A percentile compares a stretch with the other conserved stretches of the same genome.
Evolutionary conservation across 148 eudicot species (phyloP).

Genomic region (Selenicereus undatus): DNA sequence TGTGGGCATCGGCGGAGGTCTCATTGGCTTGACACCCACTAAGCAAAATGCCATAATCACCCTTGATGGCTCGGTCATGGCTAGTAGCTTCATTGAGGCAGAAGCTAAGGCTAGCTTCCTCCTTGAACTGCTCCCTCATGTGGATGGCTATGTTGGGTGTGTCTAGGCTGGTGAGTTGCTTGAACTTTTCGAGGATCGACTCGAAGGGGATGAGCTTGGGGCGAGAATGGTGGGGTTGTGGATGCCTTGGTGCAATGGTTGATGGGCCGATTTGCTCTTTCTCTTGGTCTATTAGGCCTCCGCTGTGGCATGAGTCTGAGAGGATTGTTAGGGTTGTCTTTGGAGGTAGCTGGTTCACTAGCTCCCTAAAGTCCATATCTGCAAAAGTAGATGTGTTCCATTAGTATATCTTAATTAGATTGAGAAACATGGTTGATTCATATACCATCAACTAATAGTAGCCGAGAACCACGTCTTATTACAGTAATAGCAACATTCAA

Average conservation of each 20-base stretch:
- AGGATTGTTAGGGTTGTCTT: constrained; percentile 72
- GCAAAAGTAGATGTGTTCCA: constrained; percentile 1
- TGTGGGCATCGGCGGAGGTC: constrained; percentile 44
- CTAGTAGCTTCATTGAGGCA: not conserved
- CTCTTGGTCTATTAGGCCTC: constrained; percentile 74
- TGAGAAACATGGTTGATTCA: no score
- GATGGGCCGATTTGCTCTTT: constrained; percentile 87
- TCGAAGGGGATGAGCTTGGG: constrained; percentile 41
- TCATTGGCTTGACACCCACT: constrained; percentile 66
- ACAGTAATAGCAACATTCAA: no score
- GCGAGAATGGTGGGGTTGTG: not conserved
- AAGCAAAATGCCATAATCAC: constrained; percentile 51
- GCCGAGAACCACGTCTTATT: no score
- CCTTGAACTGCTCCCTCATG: constrained; percentile 36
- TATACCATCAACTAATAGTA: no score
- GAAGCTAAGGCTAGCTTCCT: constrained; percentile 48
- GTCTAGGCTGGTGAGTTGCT: constrained; percentile 35
- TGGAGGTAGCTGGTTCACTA: constrained; percentile 62
- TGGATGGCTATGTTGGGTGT: constrained; percentile 38
- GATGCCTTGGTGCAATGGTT: constrained; percentile 1
- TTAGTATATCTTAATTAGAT: no score
- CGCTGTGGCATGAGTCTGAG: constrained; percentile 94
- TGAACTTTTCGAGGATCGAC: constrained; percentile 35
- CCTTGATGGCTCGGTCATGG: constrained; percentile 5
- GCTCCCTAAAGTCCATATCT: constrained; percentile 81